Base-by-base conservation (phyloP, 2,329 filamentous ascomycete species). In the Arthrobotrys megalospora region DNA sequence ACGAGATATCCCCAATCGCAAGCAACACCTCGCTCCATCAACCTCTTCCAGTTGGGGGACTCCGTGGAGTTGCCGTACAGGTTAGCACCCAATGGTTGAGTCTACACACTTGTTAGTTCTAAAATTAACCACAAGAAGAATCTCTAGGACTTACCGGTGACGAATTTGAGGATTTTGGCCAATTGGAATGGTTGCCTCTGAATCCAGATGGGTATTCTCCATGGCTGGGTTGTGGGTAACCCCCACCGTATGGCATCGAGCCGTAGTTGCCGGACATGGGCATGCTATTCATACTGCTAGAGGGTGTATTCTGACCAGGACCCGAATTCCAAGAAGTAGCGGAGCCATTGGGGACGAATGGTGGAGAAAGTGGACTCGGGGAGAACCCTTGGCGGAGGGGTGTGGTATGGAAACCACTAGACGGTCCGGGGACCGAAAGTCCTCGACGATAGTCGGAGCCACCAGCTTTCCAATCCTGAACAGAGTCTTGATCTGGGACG, bases 1-100 rank as follows among this genome's bases (percentile, higher is more conserved):
- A 99, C 96, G 82, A 99, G 97, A 84, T 97, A 97, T 86, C 96
- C 97, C 96, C 95, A 99, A 86, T 99, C 96, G 86, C 95, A 98
- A 83, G 73, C 55, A 32, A 77, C 73, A 48, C 73, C 73, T 32
- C 73, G 66, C n/a, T 77, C 73, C 66, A 77, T 77, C 19, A 77
- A 55, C n/a, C 73, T 60, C 60, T 77, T 77, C 73, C 73, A 77
- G 41, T 77, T 77, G n/a, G 73, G 73, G 38, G 73, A 71, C 34
- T 77, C 73, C 6, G 66, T 66, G 5, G 66, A 71, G 24, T 77
- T 77, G 6, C 73, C 73, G 45, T 77, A 77, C 3, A 77, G 50
- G 28, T 67, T 71, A 5, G 48, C 43, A n/a, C 73, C 73, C 19
- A 71, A 24, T 21, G 66, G 66, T 32, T 70, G 66, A 34, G 41